Conservation (phyloP, 225 moss, liverwort and hornwort genomes). For the Pleurozium schreberi region DNA sequence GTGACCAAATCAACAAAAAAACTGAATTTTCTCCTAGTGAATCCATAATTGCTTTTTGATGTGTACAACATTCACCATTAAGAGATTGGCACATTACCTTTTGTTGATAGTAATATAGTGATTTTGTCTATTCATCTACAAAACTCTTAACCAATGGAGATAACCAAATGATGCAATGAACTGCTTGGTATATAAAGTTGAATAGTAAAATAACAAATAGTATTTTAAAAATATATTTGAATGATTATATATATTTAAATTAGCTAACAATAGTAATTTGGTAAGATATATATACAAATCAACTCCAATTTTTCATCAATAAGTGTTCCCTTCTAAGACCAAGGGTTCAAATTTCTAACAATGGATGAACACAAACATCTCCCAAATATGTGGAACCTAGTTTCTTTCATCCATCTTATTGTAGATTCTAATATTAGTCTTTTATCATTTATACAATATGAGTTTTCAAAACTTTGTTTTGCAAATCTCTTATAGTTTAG, state of each 20-base stretch:
- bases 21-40: too few species aligned
- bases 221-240: not conserved
- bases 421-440: not conserved
- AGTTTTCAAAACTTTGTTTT: not conserved
- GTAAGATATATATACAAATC: not conserved
- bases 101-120: too few species aligned
- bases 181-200: not conserved
- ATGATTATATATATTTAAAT: not conserved
- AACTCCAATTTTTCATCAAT: not conserved
- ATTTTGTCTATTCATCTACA: too few species aligned
- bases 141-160: not conserved
- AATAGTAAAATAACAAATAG: not conserved
- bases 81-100: too few species aligned
- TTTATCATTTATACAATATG: not conserved
- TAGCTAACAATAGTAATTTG: not conserved
- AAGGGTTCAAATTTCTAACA: too few species aligned
- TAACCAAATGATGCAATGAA: not conserved
- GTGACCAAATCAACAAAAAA: too few species aligned
- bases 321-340: too few species aligned
- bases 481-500: not conserved
- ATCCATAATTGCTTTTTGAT: too few species aligned
- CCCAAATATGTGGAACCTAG: fast-evolving
- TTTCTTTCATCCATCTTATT: not conserved
- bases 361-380: fast-evolving
- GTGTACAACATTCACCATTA: too few species aligned